Base-by-base conservation (phyloP, 352 stramenopile genomes). In the Phytophthora pluvialis region DNA sequence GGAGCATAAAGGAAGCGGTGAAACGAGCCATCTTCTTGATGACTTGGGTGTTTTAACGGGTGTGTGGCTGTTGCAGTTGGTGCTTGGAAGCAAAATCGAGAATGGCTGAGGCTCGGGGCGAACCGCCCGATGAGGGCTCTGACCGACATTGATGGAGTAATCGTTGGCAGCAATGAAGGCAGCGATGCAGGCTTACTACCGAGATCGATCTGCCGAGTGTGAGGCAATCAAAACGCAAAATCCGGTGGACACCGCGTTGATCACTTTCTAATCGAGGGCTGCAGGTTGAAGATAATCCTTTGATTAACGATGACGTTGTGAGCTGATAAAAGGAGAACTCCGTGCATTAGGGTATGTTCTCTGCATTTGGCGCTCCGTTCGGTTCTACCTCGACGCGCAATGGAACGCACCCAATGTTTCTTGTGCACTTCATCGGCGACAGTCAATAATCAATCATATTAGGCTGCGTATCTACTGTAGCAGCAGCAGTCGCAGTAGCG, bases 1-100 rank as follows among this genome's bases (percentile, higher is more conserved):
- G 16, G 25, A 73, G 21, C 26, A 53, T 16, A 39, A 70, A 7
- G 12, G 36, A 70, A 12, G 35, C 15, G 44, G 38, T 46, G 33
- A 66, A n/a, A 13, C 60, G 52, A 53, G 28, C 21, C 65, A 73
- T 70, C 1, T 73, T 60, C 31, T 11, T 47, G 32, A 16, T 36
- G 13, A 36, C 10, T 25, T 54, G 18, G 26, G 12, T 15, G 36
- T 10, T 7, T 48, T 25, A 18, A 26, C 10, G 48, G 46, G 36
- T 51, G 51, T 25, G 40, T 11, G 25, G 18, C 13, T 45, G 7
- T 31, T 60, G 4, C 9, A 33, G 31, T 33, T 48, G 8, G 52
- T 43, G 16, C 43, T 63, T 67, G 45, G 8, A 39, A 55, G 59
- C 15, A 57, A 61, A 64, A 57, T 1, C 21, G 33, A 53, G 13